Base-by-base conservation (phyloP, 148 eudicot species). In the Rhododendron griersonianum region DNA sequence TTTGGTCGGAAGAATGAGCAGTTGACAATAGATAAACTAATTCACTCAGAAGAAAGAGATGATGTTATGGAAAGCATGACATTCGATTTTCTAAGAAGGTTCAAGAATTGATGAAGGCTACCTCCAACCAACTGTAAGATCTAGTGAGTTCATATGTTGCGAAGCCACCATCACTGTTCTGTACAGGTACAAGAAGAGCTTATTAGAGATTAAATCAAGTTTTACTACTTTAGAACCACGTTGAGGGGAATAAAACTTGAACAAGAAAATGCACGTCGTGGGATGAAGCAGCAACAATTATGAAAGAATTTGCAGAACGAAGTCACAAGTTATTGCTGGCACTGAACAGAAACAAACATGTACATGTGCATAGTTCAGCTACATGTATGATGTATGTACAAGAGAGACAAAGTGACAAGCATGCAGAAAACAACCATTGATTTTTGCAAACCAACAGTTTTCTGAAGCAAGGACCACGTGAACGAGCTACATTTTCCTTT, bases 131-230 rank as follows among this genome's bases (percentile, higher is more conserved):
- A 85, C 92, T 85, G 86, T 95, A 98, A 83, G 99, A 98, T 91
- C 99, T 91, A 76, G 99, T 95, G 76, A 98, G 95, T 90, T 98
- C 99, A 92, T 98, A 98, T 44, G 99, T 98, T 85, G 98, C 98
- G 90, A 92, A 93, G 82, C 99, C 76, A 71, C 76, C 76, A 30
- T 71, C 9, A 5, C 39, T 71, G 39, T 71, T 71, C 76, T 71
- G 39, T 71, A 71, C 76, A 71, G 39, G 7, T 71, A 13, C 76
- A 71, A 71, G 76, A 30, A 71, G 19, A 71, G 76, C 39, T 71
- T 71, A 33, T 71, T 33, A 71, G 76, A 71, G 39, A 71, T 71
- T 59, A 59, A 19, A 18, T 59, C 2, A 59, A 19, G 8, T 18
- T 5, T 21, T 19, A 55, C 65, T 8, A 23, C 73, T n/a, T 65